Evolutionary conservation across 2,329 filamentous ascomycete species (phyloP), one percentile per base, ranked within the genome.

Genomic region (Fusarium azukiicola): DNA sequence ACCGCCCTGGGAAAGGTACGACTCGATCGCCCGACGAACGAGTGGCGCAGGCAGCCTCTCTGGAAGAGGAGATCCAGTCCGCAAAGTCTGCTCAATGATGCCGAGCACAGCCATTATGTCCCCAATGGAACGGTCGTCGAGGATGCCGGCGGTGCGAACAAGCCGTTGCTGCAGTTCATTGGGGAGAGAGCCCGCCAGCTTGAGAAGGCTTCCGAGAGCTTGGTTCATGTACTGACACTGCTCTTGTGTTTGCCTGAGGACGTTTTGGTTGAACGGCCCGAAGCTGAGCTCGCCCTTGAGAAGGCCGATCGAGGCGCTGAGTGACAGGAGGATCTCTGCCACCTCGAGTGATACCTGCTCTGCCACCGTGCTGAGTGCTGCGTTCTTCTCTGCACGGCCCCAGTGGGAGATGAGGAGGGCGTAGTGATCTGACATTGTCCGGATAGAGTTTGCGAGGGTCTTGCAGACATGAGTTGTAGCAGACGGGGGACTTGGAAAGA

Each of bases 91-190:
- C 66, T 91, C 89, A 11, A 90, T 80, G 6, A 91, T 86, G 3
- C 84, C 84, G 2, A 92, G 79, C 4, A 91, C 89, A 2, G 89
- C 89, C 90, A 92, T 92, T 67, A 90, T 77, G 40, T 91, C 90
- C 6, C 88, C 90, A 14, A 92, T 88, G n/a, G 84, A 84, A 3
- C 84, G 82, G 21, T 90, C 87, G 42, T 90, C 87, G 1, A 88
- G 79, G 2, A 91, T 80, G 3, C 90, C 90, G 1, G 85, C 84
- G 1, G 84, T 81, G 1, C 78, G 83, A 0, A 85, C 83, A 1
- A 92, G 84, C 0, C 88, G 87, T 3, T 82, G 78, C 54, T 90
- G 90, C 3, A 90, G 84, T 2, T 87, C 79, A 4, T 83, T 80
- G 0, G 90, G 88, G 0, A 92, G 79, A 27, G 66, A 87, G 47